Evolutionary conservation across 2,329 filamentous ascomycete genomes (phyloP), one percentile per base, ranked within the genome.

Genomic region (Cercospora sp.): DNA sequence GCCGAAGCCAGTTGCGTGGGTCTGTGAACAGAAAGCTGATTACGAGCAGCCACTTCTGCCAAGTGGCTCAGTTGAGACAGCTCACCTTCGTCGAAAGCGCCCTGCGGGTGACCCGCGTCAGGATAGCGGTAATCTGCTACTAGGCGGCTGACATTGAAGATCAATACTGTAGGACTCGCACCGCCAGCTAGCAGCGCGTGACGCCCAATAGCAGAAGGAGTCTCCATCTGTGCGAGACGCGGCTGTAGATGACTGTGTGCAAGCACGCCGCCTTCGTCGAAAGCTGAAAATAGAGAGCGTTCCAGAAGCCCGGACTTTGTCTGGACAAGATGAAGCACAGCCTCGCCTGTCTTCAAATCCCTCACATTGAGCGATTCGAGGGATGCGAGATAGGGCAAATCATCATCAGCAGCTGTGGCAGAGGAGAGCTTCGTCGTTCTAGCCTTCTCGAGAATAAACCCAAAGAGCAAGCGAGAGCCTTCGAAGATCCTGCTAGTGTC

Each of bases 371-470:
- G 33, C 3, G 72, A 71, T 53, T 72, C 66, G 58, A 77, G 72
- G 0, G 73, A 69, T n/a, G 65, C 36, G 16, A 77, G 69, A 60
- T 77, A 77, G 7, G 73, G 71, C 30, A 69, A 42, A 12, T 58
- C 60, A 2, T 71, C 60, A 3, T 72, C 60, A n/a, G 69, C 68
- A 10, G 75, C 42, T 5, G 66, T 60, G n/a, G 59, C 60, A 28
- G 20, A 7, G 8, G 64, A 57, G 18, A 74, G 65, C 58, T 71
- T 75, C 42, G 71, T 10, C 12, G 58, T 65, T 2, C 68, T 75
- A 26, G 74, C 77, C 66, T 77, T 79, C 64, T 79, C 77, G 2
- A 79, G 67, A 20, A 80, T 69, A 42, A 79, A 75, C n/a, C 78
- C 78, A 63, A 79, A 76, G 20, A 81, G 70, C 5, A 80, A 70